Evolutionary conservation across 805 yeast species (phyloP), one percentile per base, ranked within the genome.

Genomic region (Kodamaea kakaduensis): DNA sequence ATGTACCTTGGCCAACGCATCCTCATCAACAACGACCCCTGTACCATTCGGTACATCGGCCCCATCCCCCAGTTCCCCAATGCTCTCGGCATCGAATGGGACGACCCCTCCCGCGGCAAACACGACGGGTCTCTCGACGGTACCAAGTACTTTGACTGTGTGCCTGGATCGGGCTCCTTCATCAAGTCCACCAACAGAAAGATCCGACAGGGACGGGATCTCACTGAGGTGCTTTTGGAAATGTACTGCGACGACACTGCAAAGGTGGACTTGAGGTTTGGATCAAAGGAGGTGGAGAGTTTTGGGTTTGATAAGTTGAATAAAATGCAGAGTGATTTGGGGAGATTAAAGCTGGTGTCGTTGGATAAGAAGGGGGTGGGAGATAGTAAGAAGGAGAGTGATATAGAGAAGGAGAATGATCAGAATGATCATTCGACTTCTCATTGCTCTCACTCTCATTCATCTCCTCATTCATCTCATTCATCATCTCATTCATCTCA

Each of bases 81-180:
- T 0, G 87, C 90, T 0, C 55, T 75, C 9, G 97, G 97, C 0
- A 69, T 89, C 3, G 96, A 89, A 54, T 89, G 96, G 96, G 97
- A 89, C 52, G 64, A 77, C 29, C 58, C 69, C 0, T 37, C 41
- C 0, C 64, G 87, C 22, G 97, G 97, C 1, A 85, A 80, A 47
- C 77, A 88, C 52, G 61, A 73, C 42, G 97, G 97, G 0, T 38
- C 51, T 1, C 41, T 76, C 17, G 63, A 73, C 14, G 85, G 81
- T 0, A 47, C 57, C 0, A 46, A 52, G 35, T 85, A 85, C 52
- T 89, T 89, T 53, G 21, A 44, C 48, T 37, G 55, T 17, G n/a
- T 58, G 41, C n/a, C 52, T 0, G 64, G 63, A 0, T 61, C 79
- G 2, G 94, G 85, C 0, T 76, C 88, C 3, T 85, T 85, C 45